Conservation (phyloP, 2,329 filamentous ascomycete species). For the Hypoxylon sp. region DNA sequence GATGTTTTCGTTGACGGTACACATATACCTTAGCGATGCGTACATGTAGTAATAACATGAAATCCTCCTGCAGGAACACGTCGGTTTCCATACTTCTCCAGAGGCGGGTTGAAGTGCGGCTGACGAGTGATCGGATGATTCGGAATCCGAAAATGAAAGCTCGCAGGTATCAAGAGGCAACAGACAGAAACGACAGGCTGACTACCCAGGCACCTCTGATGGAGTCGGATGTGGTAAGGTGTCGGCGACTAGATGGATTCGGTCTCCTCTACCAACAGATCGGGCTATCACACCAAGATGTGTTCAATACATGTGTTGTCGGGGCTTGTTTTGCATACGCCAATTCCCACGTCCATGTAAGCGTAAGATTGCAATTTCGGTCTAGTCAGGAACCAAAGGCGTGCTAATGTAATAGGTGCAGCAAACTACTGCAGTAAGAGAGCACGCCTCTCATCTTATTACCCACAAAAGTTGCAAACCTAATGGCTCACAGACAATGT, state of each 20-base stretch:
- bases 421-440: conserved; percentile 33
- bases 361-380: conserved; percentile 41
- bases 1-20: conserved; percentile 16
- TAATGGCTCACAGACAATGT: conserved; percentile 20
- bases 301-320: conserved; percentile 30
- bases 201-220: conserved; percentile 2
- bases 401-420: conserved; percentile 43
- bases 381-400: conserved; percentile 42
- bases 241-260: conserved; percentile 7
- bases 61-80: conserved; percentile 29
- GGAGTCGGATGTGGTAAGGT: neutral
- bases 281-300: conserved; percentile 10
- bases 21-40: conserved; percentile 1
- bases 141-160: conserved; percentile 19
- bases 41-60: conserved; percentile 13
- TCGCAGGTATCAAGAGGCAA: neutral
- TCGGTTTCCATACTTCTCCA: conserved; percentile 16
- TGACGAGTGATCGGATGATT: conserved; percentile 19
- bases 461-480: conserved; percentile 25
- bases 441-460: conserved; percentile 22
- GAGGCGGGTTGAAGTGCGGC: conserved; percentile 10
- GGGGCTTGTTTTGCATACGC: conserved; percentile 29
- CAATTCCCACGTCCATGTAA: conserved; percentile 34
- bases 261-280: neutral
- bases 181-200: neutral